Percentiles rank a stretch among this genome's conserved stretches.
phyloP scores from a whole-genome alignment of 768 basidiomycete genomes.

The Suillus fuscotomentosus region DNA sequence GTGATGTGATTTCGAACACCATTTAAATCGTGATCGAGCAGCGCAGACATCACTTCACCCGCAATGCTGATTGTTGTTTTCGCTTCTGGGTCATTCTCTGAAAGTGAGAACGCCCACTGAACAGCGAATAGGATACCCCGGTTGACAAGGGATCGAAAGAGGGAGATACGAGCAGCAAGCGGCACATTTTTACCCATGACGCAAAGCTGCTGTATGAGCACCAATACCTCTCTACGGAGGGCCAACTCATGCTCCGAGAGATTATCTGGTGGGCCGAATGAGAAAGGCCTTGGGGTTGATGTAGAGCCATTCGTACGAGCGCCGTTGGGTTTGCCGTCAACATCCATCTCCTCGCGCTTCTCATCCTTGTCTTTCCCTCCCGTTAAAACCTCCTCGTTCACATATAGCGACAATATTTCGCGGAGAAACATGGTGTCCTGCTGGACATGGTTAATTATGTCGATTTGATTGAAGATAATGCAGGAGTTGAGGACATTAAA shows the following conservation, averaged over 20 bases:
- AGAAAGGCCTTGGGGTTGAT: conserved; percentile 34
- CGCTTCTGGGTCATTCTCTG: conserved; percentile 52
- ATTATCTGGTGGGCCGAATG: conserved; percentile 56
- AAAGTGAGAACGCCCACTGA: conserved; percentile 83
- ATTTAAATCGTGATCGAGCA: conserved; percentile 89
- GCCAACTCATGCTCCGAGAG: conserved; percentile 53
- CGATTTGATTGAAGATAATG: conserved; percentile 98
- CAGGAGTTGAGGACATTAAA: conserved; percentile 97
- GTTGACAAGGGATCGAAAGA: conserved; percentile 87
- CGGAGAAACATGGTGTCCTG: conserved; percentile 71
- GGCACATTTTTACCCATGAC: conserved; percentile 98
- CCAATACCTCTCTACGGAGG: conserved; percentile 73
- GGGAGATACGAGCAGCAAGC: conserved; percentile 75
- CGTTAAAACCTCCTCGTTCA: conserved; percentile 64
- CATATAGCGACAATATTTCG: conserved; percentile 75
- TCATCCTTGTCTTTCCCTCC: conserved; percentile 33
- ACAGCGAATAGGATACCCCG: conserved; percentile 87
- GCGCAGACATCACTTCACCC: conserved; percentile 79
- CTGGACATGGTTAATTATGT: conserved; percentile 91
- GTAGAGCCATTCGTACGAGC: conserved; percentile 31
- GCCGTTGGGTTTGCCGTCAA: conserved; percentile 40
- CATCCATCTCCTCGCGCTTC: conserved; percentile 31
- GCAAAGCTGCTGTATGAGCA: conserved; percentile 89
- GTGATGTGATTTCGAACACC: conserved; percentile 84
- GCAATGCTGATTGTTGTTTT: conserved; percentile 72